Evolutionary conservation across 352 stramenopile species (phyloP).

Genomic region (Elongisporangium anandrum): DNA sequence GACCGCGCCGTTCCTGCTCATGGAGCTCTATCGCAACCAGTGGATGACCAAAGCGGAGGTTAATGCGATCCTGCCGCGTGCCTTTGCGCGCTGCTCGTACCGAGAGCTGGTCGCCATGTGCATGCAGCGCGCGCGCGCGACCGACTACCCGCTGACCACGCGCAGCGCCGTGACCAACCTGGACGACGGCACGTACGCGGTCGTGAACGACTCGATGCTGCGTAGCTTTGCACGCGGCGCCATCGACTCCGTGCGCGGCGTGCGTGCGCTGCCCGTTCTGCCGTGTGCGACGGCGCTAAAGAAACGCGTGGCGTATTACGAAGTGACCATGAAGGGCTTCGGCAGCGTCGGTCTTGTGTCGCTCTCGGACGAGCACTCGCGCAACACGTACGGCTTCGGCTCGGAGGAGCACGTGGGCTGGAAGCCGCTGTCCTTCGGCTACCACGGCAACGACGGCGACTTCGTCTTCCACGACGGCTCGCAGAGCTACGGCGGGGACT

Average conservation of each 20-base stretch:
- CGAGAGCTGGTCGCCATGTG: constrained; percentile 41
- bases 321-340: constrained; percentile 67
- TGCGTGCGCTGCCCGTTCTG: constrained; percentile 39
- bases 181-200: constrained; percentile 31
- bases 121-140: constrained; percentile 17
- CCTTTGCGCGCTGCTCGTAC: constrained; percentile 40
- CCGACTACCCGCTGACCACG: constrained; percentile 51
- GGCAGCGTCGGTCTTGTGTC: constrained; percentile 76
- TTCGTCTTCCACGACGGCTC: constrained; percentile 81
- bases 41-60: constrained; percentile 28
- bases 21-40: constrained; percentile 53
- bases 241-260: constrained; percentile 69
- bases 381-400: constrained; percentile 72
- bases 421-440: constrained; percentile 77
- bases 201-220: constrained; percentile 85
- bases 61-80: constrained; percentile 12
- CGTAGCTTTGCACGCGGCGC: constrained; percentile 62
- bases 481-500: constrained; percentile 63
- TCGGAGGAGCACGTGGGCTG: constrained; percentile 81
- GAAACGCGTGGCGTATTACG: constrained; percentile 66
- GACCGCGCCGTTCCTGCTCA: constrained; percentile 37
- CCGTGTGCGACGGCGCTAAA: constrained; percentile 53
- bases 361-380: constrained; percentile 44
- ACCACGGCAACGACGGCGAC: constrained; percentile 84
- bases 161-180: constrained; percentile 43